Evolutionary conservation across 78 protist genomes (phyloP).

Genomic region (Cavenderia fasciculata): DNA sequence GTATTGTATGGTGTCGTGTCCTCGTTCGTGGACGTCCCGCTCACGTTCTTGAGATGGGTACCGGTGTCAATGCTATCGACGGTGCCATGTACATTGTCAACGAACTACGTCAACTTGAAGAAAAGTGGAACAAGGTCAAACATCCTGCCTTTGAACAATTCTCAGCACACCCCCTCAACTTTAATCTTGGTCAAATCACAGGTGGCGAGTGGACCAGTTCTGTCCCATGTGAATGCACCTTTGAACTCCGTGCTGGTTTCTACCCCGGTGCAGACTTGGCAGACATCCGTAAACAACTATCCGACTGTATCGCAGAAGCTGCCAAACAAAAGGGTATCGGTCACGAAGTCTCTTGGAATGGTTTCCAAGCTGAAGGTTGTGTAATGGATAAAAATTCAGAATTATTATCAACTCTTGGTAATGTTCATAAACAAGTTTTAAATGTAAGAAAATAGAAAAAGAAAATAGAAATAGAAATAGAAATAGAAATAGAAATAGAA

Average conservation of each 20-base stretch:
- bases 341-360: conserved; percentile 45
- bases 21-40: conserved; percentile 56
- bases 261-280: conserved; percentile 45
- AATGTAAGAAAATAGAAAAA: no score
- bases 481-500: no score
- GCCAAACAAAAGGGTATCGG: conserved; percentile 32
- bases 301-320: conserved; percentile 2
- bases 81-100: conserved; percentile 46
- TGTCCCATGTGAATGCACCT: conserved; percentile 64
- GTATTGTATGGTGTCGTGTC: conserved; percentile 69
- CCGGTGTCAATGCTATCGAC: conserved; percentile 69
- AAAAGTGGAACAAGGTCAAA: conserved; percentile 13
- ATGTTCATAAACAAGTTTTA: conserved; percentile 9
- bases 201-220: conserved; percentile 76
- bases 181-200: conserved; percentile 53
- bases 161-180: conserved; percentile 44
- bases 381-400: neutral
- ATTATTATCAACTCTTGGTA: conserved; percentile 20
- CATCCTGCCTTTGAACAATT: conserved; percentile 38
- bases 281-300: neutral
- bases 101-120: conserved; percentile 38
- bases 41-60: conserved; percentile 35
- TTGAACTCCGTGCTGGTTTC: conserved; percentile 70
- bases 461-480: no score
- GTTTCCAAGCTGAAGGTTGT: conserved; percentile 77